Base-by-base conservation (phyloP, 2,329 filamentous ascomycete genomes). In the Penicillium frequentans region DNA sequence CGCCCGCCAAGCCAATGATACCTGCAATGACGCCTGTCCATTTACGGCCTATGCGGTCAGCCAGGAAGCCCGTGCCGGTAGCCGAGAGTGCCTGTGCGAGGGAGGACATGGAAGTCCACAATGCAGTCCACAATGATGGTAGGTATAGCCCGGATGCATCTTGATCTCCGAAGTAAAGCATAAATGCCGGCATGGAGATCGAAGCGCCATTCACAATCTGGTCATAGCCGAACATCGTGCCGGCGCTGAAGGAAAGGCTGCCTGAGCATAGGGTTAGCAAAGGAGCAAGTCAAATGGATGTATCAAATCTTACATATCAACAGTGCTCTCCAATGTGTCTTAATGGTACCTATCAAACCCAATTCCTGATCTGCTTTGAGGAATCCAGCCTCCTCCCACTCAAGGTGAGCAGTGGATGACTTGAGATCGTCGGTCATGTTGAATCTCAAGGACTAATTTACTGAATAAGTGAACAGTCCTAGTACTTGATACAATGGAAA, bases 31-130 rank as follows among this genome's bases (percentile, higher is more conserved):
- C 58, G 23, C 73, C 66, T 3, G 71, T 72, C 63, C 69, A 74
- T 44, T 70, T 68, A 11, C 74, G 69, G 54, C 73, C 71, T 39
- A 75, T 69, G 8, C 51, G 68, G 37, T 77, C 73, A 1, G 70
- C 70, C 1, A 70, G 53, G 29, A 65, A 70, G 1, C 74, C 74
- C 2, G 67, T 56, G n/a, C 31, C 52, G 10, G 67, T 55, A 11
- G 64, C 61, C 19, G 65, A 63, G 5, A 68, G 35, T 9, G 63
- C 63, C 31, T 65, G 63, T 3, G 55, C 55, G 3, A 65, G 49
- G 10, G 63, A 57, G 31, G 66, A 64, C 57, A 65, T 68, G 10
- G 65, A 59, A 3, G 61, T 62, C 63, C 63, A 65, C 3, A 65
- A 44, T 7, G 63, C 60, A 5, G 63, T 65, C 63, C 63, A 65